Evolutionary conservation across 352 stramenopile species (phyloP), one percentile per base, ranked within the genome.

Genomic region (Phytophthora ohioensis): DNA sequence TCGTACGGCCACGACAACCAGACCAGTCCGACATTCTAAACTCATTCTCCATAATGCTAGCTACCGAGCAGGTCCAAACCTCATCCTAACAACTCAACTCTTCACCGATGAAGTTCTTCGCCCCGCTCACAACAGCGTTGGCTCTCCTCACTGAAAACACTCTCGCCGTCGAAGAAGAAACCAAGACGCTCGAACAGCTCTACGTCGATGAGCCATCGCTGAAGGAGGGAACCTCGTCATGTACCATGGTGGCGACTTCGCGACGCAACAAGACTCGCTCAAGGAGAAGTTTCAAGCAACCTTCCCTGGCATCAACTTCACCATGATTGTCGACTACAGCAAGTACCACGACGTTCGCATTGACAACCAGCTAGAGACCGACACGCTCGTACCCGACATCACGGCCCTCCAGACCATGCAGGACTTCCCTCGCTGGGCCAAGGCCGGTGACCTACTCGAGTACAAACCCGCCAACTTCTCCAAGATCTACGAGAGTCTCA

Each of bases 311-410:
- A 46, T 46, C 66, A 90, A 88, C 56, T 82, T 90, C 74, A 85
- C 80, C 8, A 17, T 88, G 3, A 45, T 87, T 30, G 68, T 85
- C 13, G 82, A 87, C 71, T 84, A 90, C 75, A 78, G 64, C 76
- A 86, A 85, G 58, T 84, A 78, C 66, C 74, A 88, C 63, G 67
- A 85, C 45, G 86, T 80, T 32, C 86, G 81, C 9, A 77, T 87
- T 27, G 76, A 93, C 74, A 84, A 93, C 60, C 71, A 86, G 45
- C 53, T 89, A 49, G 81, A 85, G 64, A 82, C 69, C 21, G 64
- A 81, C 48, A 63, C 55, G 11, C 57, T 87, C 12, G 82, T 85
- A 10, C 73, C 75, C 2, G 78, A 84, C 54, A 63, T 84, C 12
- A 51, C 79, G 13, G 71, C 78, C 6, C 52, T 89, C 15, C 79